Percentiles rank a stretch among this genome's conserved stretches.
Conservation (phyloP, 257 asterid genomes). For the Orobanche coerulescens region DNA sequence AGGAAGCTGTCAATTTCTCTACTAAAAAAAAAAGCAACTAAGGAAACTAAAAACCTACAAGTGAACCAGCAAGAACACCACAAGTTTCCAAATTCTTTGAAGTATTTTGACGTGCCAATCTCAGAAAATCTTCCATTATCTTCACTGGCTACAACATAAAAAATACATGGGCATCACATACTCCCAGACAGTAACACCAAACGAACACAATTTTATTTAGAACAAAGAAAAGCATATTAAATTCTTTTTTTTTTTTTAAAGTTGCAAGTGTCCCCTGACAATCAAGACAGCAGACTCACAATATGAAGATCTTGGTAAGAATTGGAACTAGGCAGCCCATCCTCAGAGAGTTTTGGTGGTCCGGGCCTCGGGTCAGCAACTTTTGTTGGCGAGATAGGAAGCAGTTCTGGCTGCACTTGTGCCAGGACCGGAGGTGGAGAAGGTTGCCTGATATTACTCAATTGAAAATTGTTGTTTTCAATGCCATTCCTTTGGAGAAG, state of each 20-base stretch:
- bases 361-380: slow-evolving; percentile 99
- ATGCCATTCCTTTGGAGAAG: slow-evolving; percentile 33
- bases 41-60: slow-evolving; percentile 42
- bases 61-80: slow-evolving; percentile 94
- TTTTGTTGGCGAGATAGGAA: slow-evolving; percentile 66
- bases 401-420: slow-evolving; percentile 56
- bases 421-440: slow-evolving; percentile 94
- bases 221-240: slow-evolving; percentile 1
- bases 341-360: slow-evolving; percentile 50
- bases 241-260: too few species aligned
- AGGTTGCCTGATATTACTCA: slow-evolving; percentile 66
- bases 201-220: slow-evolving; percentile 4
- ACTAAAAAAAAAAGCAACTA: slow-evolving; percentile 9
- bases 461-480: slow-evolving; percentile 43
- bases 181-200: slow-evolving; percentile 11
- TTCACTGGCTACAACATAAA: slow-evolving; percentile 63
- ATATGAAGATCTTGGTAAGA: slow-evolving; percentile 85
- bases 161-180: slow-evolving; percentile 23
- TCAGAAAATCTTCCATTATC: slow-evolving; percentile 83
- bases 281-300: slow-evolving; percentile 46
- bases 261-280: background rate
- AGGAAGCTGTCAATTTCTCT: slow-evolving; percentile 11
- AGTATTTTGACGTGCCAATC: slow-evolving; percentile 78
- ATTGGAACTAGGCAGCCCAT: slow-evolving; percentile 47
- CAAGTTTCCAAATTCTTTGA: slow-evolving; percentile 79